Conservation (phyloP, 2,329 filamentous ascomycete species). For the Penicillium hesseltinei region DNA sequence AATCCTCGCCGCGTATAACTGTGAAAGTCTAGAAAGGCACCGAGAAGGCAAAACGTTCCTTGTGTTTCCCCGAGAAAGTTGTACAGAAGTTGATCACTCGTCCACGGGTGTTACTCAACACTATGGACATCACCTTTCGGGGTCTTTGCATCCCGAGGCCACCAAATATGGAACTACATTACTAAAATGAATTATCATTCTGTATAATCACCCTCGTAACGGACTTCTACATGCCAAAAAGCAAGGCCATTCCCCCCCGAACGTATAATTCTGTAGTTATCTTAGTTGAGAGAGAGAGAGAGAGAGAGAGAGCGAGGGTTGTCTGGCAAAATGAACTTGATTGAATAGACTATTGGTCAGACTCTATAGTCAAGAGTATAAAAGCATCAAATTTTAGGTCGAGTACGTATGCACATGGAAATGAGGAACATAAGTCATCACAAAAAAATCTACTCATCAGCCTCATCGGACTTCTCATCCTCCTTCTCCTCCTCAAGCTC, state of each 20-base stretch:
- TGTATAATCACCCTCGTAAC: background rate
- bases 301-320: background rate
- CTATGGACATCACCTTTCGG: background rate
- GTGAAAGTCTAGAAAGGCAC: background rate
- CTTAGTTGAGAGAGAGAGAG: background rate
- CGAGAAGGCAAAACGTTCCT: background rate
- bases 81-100: background rate
- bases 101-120: background rate
- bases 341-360: conserved; percentile 2
- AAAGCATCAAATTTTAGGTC: conserved; percentile 14
- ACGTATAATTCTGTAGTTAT: background rate
- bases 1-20: background rate
- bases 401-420: conserved; percentile 20
- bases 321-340: background rate
- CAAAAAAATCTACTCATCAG: conserved; percentile 38
- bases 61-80: background rate
- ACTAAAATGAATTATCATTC: background rate
- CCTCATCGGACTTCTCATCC: conserved; percentile 55
- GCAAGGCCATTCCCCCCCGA: too few relatives aligned
- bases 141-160: too few relatives aligned
- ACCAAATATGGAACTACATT: background rate
- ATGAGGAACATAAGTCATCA: conserved; percentile 14
- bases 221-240: too few relatives aligned
- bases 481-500: conserved; percentile 53
- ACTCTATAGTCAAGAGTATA: conserved; percentile 8